Conservation (phyloP, 352 stramenopile species). For the Poterioochromonas sp. region DNA sequence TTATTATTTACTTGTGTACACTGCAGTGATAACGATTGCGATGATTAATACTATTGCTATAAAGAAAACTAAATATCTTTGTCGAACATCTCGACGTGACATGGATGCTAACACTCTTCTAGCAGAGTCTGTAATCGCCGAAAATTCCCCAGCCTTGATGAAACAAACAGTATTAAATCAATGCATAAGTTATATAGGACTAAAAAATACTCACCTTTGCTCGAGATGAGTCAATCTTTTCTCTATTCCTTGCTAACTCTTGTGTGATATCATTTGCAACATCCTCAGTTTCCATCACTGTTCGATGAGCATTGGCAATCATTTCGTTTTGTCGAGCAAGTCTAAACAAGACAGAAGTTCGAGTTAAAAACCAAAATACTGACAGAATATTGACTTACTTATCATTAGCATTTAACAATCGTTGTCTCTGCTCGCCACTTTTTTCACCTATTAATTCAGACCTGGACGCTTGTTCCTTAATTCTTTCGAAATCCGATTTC, state of each 20-base stretch:
- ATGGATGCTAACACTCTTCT: slow-evolving; percentile 14
- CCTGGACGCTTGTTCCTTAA: not conserved
- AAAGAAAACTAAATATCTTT: slow-evolving; percentile 21
- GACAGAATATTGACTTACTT: too few relatives aligned
- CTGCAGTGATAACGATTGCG: slow-evolving; percentile 8
- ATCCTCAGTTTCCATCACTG: slow-evolving; percentile 32
- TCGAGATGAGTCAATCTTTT: slow-evolving; percentile 29
- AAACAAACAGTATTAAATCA: not conserved
- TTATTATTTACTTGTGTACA: slow-evolving; percentile 20
- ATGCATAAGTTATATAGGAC: not conserved
- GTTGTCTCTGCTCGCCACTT: slow-evolving; percentile 5
- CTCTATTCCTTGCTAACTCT: slow-evolving; percentile 31
- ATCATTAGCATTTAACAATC: slow-evolving; percentile 22
- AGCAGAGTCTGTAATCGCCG: slow-evolving; percentile 23
- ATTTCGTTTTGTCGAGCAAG: slow-evolving; percentile 29
- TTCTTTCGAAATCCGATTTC: slow-evolving; percentile 21
- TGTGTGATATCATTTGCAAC: slow-evolving; percentile 25
- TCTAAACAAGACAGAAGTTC: not conserved
- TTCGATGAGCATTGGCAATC: slow-evolving; percentile 26
- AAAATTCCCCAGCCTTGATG: slow-evolving; percentile 12
- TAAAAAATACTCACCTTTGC: slow-evolving; percentile 17
- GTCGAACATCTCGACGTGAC: slow-evolving; percentile 2
- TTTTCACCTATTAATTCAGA: slow-evolving; percentile 11
- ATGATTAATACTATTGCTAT: slow-evolving; percentile 6
- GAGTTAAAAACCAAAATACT: not conserved